Evolutionary conservation across 192 early-diverging fungal genomes (phyloP), one percentile per base, ranked within the genome.

Genomic region (Jimgerdemannia lactiflua): DNA sequence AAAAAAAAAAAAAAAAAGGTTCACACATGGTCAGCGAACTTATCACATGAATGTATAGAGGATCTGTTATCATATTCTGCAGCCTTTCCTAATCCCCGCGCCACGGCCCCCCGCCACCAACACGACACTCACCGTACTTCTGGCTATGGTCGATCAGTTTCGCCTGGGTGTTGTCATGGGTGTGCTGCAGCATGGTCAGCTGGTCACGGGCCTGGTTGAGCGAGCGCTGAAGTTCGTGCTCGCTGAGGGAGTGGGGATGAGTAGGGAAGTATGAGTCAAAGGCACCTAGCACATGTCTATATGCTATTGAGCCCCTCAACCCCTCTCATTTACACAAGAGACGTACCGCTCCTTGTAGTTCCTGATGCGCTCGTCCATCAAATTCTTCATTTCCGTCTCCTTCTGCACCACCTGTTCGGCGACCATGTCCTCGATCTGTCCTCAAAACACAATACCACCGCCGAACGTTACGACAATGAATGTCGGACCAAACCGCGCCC

Each of bases 181-280:
- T 88, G 20, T 85, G 86, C 74, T 92, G 90, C 6, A 94, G 80
- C 42, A 84, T 83, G 40, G 83, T 85, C 20, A 97, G 80, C 70
- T 92, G 89, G 39, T 92, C 92, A 54, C 92, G 93, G 70, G 94
- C 86, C 29, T 94, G 91, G 42, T 88, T 93, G 19, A 98, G 78
- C 73, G 96, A 95, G 20, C 89, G 84, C 75, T 98, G 94, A 17
- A 98, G 74, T 8, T 92, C 90, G 54, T 92, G 86, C 67, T 98
- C 95, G 39, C 93, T 91, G 70, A 19, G 69, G 44, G 42, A n/a
- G 29, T 39, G 9, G 43, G 4, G n/a, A 39, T 71, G 6, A 3
- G 3, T 44, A 42, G 67, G 72, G 39, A 49, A n/a, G 14, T 43
- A 17, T 7, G 4, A 74, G 11, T 19, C 39, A 0, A 11, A 7